A percentile compares a stretch with the other conserved stretches of the same genome.
phyloP scores from a whole-genome alignment of 73 alveolate genomes.

The Tetrahymena borealis region DNA sequence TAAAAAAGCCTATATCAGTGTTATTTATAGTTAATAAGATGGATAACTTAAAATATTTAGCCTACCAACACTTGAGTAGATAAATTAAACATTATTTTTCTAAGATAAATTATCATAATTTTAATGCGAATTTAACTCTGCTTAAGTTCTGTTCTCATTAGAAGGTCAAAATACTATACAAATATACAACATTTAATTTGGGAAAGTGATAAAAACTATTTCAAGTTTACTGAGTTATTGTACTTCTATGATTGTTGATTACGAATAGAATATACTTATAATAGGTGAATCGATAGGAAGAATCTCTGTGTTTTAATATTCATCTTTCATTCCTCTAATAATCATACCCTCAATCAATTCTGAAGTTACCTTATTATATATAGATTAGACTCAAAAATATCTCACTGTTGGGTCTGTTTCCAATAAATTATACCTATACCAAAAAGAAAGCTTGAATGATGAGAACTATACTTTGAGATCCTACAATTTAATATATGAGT shows the following conservation, averaged over 20 bases:
- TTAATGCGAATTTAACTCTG: not conserved
- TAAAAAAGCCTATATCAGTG: not conserved
- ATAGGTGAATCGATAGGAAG: not conserved
- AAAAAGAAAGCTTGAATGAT: not conserved
- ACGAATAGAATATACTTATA: not conserved
- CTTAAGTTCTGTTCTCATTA: not conserved
- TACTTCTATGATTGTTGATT: not conserved
- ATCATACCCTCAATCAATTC: not conserved
- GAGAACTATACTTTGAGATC: not conserved
- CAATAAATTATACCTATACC: not conserved
- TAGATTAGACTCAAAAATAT: not conserved
- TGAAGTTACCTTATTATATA: not conserved
- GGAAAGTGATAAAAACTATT: not conserved
- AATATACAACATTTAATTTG: not conserved
- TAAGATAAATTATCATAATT: not conserved
- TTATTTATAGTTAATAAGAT: not conserved
- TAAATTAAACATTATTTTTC: not conserved
- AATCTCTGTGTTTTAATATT: not conserved
- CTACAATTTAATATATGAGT: not conserved
- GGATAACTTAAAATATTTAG: not conserved
- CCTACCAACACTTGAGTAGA: not conserved
- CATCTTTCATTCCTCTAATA: not conserved
- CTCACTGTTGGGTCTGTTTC: not conserved
- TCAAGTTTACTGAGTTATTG: not conserved
- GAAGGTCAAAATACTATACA: not conserved